Conservation (phyloP, 768 basidiomycete species). For the Lactifluus subvellereus region DNA sequence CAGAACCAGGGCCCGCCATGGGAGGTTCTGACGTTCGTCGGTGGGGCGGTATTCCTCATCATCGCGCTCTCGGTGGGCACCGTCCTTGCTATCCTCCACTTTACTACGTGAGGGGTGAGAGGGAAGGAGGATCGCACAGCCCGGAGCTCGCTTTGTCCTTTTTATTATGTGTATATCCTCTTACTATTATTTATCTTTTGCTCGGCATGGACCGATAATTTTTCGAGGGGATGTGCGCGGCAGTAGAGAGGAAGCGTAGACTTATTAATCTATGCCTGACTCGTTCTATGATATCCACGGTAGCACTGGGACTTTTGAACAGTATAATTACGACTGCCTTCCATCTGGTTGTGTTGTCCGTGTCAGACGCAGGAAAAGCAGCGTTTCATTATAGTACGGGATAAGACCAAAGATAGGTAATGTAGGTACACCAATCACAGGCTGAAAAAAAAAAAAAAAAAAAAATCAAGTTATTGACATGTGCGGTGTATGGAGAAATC, state of each 20-base stretch:
- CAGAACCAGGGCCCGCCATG: slow-evolving; percentile 26
- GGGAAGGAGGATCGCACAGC: neutral
- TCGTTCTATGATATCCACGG: neutral
- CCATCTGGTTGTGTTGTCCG: neutral
- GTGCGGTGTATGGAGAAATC: neutral
- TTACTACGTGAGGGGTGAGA: slow-evolving; percentile 1
- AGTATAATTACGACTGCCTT: neutral
- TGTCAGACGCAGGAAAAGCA: too few relatives aligned
- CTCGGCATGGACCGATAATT: neutral
- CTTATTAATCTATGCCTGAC: neutral
- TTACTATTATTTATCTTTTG: slow-evolving; percentile 2
- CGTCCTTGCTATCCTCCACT: slow-evolving; percentile 22
- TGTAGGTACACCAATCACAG: slow-evolving; percentile 12
- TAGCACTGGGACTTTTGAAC: neutral
- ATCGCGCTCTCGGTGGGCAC: slow-evolving; percentile 18
- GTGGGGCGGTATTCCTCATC: slow-evolving; percentile 22
- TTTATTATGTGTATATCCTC: neutral
- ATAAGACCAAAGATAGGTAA: slow-evolving; percentile 1
- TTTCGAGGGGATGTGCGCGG: neutral
- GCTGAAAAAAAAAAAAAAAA: neutral
- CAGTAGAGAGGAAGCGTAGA: neutral
- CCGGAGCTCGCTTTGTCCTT: neutral
- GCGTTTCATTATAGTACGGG: slow-evolving; percentile 6
- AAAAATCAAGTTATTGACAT: neutral
- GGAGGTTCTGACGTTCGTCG: slow-evolving; percentile 25